A percentile compares a stretch with the other conserved stretches of the same genome.
Conservation (phyloP, 1,284 basidiomycete species). For the Marasmius fiardii region DNA sequence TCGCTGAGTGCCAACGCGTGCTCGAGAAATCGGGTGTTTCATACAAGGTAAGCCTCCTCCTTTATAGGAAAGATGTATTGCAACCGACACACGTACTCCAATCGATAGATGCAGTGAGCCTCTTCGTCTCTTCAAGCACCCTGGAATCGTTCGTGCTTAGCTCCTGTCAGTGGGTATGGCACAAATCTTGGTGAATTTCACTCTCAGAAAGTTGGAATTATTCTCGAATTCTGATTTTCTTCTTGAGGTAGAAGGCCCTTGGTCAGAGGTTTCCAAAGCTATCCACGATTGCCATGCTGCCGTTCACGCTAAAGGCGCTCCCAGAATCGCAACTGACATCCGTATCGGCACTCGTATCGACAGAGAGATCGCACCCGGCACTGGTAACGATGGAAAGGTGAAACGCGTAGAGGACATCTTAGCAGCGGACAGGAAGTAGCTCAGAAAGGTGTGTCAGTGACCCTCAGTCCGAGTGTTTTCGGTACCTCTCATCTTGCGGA, state of each 20-base stretch:
- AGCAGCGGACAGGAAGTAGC: slow-evolving; percentile 30
- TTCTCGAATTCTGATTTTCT: slow-evolving; percentile 5
- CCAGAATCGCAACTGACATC: slow-evolving; percentile 82
- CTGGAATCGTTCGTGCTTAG: slow-evolving; percentile 7
- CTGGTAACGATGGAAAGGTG: slow-evolving; percentile 76
- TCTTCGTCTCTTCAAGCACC: slow-evolving; percentile 1
- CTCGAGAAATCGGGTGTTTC: slow-evolving; percentile 79
- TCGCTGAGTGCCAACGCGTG: slow-evolving; percentile 77
- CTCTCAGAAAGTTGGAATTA: not conserved
- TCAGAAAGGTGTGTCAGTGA: not conserved
- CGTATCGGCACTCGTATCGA: slow-evolving; percentile 89
- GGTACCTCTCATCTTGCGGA: no score
- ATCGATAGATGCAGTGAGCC: slow-evolving; percentile 72
- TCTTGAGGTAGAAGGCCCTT: slow-evolving; percentile 66
- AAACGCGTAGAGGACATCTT: slow-evolving; percentile 77
- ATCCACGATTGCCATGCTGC: slow-evolving; percentile 89
- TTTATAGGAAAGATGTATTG: slow-evolving; percentile 8
- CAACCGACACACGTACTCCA: slow-evolving; percentile 12
- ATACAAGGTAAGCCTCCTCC: slow-evolving; percentile 57
- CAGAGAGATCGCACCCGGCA: slow-evolving; percentile 57
- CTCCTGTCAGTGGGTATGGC: slow-evolving; percentile 72
- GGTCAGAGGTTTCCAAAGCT: slow-evolving; percentile 75
- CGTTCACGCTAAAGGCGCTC: slow-evolving; percentile 75
- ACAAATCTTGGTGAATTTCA: slow-evolving; percentile 72
- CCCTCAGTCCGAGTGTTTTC: no score